phyloP scores from a whole-genome alignment of 164 flowering plant species.

The Vitis labrusca region DNA sequence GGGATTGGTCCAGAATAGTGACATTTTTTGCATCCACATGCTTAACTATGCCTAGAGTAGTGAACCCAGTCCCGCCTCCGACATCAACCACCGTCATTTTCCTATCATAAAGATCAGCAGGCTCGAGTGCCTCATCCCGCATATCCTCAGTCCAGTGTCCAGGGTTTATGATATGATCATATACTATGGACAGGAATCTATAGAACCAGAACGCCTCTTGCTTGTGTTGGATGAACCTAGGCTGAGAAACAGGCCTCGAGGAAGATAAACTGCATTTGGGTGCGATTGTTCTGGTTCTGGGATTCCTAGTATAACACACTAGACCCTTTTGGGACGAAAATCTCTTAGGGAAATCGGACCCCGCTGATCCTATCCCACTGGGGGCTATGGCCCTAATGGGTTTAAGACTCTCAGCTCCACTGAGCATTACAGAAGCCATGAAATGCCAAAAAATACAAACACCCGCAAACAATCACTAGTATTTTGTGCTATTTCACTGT shows the following conservation, averaged over 20 bases:
- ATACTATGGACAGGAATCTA: slow-evolving; percentile 66
- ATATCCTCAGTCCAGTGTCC: slow-evolving; percentile 89
- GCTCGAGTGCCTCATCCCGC: slow-evolving; percentile 78
- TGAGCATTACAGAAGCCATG: slow-evolving; percentile 73
- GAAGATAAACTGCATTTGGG: slow-evolving; percentile 52
- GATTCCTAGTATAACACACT: slow-evolving; percentile 22
- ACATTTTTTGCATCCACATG: slow-evolving; percentile 84
- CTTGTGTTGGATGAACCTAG: slow-evolving; percentile 75
- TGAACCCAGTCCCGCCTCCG: slow-evolving; percentile 82
- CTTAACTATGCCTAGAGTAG: slow-evolving; percentile 72
- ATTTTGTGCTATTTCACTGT: no score
- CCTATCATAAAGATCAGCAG: slow-evolving; percentile 53
- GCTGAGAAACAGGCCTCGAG: slow-evolving; percentile 63
- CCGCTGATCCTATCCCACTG: slow-evolving; percentile 34
- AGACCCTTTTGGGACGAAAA: slow-evolving; percentile 28
- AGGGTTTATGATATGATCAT: slow-evolving; percentile 71
- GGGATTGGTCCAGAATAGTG: slow-evolving; percentile 74
- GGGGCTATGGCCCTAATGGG: slow-evolving; percentile 35
- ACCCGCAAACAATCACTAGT: no score
- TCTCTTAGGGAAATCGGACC: slow-evolving; percentile 47
- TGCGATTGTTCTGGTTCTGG: slow-evolving; percentile 15
- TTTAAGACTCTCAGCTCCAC: slow-evolving; percentile 52
- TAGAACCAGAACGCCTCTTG: slow-evolving; percentile 83
- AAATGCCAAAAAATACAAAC: not conserved
- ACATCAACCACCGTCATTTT: slow-evolving; percentile 67